Base-by-base conservation (phyloP, 768 basidiomycete genomes). In the Rhizopogon vesiculosus region DNA sequence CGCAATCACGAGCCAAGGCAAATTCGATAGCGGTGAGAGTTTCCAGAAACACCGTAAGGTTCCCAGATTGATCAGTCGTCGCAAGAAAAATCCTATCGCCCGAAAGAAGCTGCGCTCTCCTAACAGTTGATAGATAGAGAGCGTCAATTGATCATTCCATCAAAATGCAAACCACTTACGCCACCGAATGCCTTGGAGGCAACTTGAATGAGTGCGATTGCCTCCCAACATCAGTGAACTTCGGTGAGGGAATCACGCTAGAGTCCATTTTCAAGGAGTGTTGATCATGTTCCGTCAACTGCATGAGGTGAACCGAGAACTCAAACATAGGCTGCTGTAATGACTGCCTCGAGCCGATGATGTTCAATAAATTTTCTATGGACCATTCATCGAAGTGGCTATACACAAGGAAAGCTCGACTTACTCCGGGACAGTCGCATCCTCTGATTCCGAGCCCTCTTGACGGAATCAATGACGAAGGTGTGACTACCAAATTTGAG, bases 1-100 rank as follows among this genome's bases (percentile, higher is more conserved):
- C 54, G 3, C 57, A 40, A 5, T 62, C 25, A 25, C 25, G 61
- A 0, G 38, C 12, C 8, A 81, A 60, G 0, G 75, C 70, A 8
- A 62, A 54, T 0, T 69, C 66, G 7, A 83, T 66, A 12, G 42
- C 54, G 1, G 55, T 39, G 1, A 74, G 53, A 0, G 29, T 22
- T 1, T 81, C 81, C 16, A 78, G 58, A 51, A 69, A 82, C 3
- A 83, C 62, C 22, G 52, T 61, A 12, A 79, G 39, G 33, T 70
- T 65, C 7, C 72, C 73, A 1, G 43, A 22, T 6, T 61, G 56
- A 60, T 77, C 73, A 8, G 73, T 67, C 6, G 77, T 55, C 1
- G 83, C 65, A 3, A 82, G 61, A 9, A 84, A 64, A 3, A 78
- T 66, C 39, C 63, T 75, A 16, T 71, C 69, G 16, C 68, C 64